Percentiles rank a stretch among this genome's conserved stretches.
phyloP scores from a whole-genome alignment of 805 yeast species.

The Kuraishia capsulata region DNA sequence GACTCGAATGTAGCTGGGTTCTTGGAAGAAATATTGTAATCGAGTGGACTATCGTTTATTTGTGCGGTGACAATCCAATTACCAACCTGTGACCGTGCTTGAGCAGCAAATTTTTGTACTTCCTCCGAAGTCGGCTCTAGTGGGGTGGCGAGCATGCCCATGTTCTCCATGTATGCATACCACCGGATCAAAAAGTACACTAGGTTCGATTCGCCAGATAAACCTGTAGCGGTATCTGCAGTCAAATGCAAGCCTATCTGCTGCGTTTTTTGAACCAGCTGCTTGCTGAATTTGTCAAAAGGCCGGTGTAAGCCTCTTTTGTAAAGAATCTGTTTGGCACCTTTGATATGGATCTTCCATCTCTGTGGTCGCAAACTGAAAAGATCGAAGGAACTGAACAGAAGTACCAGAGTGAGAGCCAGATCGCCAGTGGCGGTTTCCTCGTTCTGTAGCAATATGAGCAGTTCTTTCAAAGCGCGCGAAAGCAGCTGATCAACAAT shows the following conservation, averaged over 20 bases:
- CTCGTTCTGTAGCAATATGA: constrained; percentile 39
- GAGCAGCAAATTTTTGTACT: constrained; percentile 3
- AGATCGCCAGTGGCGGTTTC: constrained; percentile 52
- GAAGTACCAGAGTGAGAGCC: constrained; percentile 52
- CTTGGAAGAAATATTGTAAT: background rate
- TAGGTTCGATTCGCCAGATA: constrained; percentile 17
- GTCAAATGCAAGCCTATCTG: background rate
- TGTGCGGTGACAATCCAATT: background rate
- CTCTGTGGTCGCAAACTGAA: constrained; percentile 34
- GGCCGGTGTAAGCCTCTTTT: constrained; percentile 37
- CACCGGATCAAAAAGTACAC: constrained; percentile 53
- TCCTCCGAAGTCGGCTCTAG: constrained; percentile 18
- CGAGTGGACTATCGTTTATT: background rate
- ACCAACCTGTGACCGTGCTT: background rate
- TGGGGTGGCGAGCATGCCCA: constrained; percentile 55
- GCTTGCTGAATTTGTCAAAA: constrained; percentile 14
- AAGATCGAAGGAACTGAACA: constrained; percentile 49
- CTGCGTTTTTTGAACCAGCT: constrained; percentile 6
- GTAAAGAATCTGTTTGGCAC: constrained; percentile 56
- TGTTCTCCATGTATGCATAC: constrained; percentile 60
- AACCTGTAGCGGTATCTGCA: background rate
- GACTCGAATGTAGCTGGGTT: constrained; percentile 11
- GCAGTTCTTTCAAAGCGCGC: constrained; percentile 47
- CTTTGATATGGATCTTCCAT: constrained; percentile 59
- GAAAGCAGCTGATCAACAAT: constrained; percentile 44